Base-by-base conservation (phyloP, 768 basidiomycete genomes). In the Leccinellum albellum region DNA sequence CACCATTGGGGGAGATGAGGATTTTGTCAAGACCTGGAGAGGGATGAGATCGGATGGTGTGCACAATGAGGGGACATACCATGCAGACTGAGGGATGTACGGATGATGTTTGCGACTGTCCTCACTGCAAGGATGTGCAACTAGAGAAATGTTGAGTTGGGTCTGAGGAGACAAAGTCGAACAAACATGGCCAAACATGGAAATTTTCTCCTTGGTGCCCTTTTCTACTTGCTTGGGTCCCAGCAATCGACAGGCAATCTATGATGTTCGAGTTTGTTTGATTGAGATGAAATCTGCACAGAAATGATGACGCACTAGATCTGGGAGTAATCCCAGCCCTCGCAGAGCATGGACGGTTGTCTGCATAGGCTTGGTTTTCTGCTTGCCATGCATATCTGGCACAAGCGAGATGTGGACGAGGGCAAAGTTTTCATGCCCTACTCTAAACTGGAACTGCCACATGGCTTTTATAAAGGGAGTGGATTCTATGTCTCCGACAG, bases 371-470 rank as follows among this genome's bases (percentile, higher is more conserved):
- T 99, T 99, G 8, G 96, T 99, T 75, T 99, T 99, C 69, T 98
- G 96, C 72, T 99, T 96, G 55, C 96, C 96, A 53, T 97, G 94
- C 81, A 99, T 92, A 66, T 97, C 93, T n/a, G 96, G 96, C n/a
- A 99, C 94, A 31, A 99, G 86, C 6, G 93, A 95, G 49, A 99
- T 96, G 64, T 98, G 95, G 58, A 98, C 87, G 54, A 98, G 84
- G 0, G 96, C 95, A 70, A 98, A 98, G 75, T 98, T 98, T 57
- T 94, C 91, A 69, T 89, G 83, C 17, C 96, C 95, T 21, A 98
- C 95, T 55, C 96, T 88, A 79, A 98, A 98, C 70, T 99, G 96
- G 81, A 99, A 99, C 72, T 99, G 96, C n/a, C 96, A 87, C 89
- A 99, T 94, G 1, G 96, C 96, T 73, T 99, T 96, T 46, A 99